Conservation (phyloP, 192 early-diverging fungal genomes). For the Coemansia sp. region DNA sequence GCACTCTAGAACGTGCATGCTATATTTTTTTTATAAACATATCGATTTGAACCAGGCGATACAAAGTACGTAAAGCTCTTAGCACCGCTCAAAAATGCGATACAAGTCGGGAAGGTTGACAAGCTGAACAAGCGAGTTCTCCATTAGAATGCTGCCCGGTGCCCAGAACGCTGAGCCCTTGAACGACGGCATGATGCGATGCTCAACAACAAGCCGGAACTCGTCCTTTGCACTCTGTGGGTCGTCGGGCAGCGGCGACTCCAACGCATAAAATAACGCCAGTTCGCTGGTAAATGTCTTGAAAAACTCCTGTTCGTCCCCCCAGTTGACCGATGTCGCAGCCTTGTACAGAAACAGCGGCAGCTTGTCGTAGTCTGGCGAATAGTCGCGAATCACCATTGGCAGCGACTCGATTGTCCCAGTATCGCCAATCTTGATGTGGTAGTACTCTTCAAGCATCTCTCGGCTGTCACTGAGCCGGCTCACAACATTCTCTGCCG, state of each 20-base stretch:
- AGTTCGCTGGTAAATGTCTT: conserved; percentile 61
- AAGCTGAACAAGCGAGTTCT: conserved; percentile 69
- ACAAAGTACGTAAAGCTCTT: neutral
- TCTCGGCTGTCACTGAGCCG: conserved; percentile 53
- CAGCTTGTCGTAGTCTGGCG: conserved; percentile 81
- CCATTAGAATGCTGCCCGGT: conserved; percentile 59
- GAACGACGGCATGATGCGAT: conserved; percentile 80
- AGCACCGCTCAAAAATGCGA: conserved; percentile 97
- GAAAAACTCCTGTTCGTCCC: conserved; percentile 83
- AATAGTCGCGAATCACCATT: conserved; percentile 77
- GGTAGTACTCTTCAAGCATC: conserved; percentile 92
- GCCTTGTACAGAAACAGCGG: conserved; percentile 81
- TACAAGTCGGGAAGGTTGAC: conserved; percentile 88
- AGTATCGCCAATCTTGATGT: conserved; percentile 63
- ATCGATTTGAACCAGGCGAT: too few species aligned
- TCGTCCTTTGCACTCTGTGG: conserved; percentile 41
- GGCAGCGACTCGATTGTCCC: conserved; percentile 73
- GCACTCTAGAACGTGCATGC: neutral
- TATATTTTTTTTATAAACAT: too few species aligned
- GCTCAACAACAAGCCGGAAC: conserved; percentile 69
- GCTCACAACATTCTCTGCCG: conserved; percentile 16
- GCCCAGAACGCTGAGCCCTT: conserved; percentile 70
- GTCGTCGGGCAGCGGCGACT: conserved; percentile 44
- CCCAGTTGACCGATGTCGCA: conserved; percentile 83
- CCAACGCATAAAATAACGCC: conserved; percentile 51